Evolutionary conservation across 805 yeast genomes (phyloP).

Genomic region (Pichia kluyveri): DNA sequence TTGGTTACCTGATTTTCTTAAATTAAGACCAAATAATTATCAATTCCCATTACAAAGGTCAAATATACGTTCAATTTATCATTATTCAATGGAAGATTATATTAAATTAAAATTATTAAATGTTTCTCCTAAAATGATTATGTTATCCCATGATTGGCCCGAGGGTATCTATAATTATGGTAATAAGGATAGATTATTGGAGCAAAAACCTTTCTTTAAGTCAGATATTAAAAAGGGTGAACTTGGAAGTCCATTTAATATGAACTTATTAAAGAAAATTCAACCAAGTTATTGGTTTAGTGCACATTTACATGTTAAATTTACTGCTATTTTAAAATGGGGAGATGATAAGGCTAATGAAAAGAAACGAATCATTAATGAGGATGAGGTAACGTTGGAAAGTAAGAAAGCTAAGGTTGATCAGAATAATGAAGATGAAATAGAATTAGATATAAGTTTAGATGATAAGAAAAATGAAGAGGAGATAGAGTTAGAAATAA

Average conservation of each 20-base stretch:
- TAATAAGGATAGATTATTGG: conserved; percentile 37
- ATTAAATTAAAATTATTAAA: conserved; percentile 41
- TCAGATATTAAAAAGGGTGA: conserved; percentile 48
- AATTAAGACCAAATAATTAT: conserved; percentile 27
- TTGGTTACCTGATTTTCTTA: conserved; percentile 40
- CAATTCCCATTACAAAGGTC: conserved; percentile 38
- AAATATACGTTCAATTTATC: conserved; percentile 56
- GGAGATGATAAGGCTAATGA: not conserved
- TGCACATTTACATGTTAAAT: conserved; percentile 80
- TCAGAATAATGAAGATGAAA: conserved; percentile 6
- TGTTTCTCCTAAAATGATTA: conserved; percentile 34
- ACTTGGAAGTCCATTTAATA: conserved; percentile 67
- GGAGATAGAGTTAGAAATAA: no score
- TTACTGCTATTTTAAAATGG: conserved; percentile 35
- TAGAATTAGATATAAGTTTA: conserved; percentile 7
- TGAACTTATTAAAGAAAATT: conserved; percentile 41
- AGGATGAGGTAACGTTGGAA: conserved; percentile 6
- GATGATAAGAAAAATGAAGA: no score
- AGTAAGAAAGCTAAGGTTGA: conserved; percentile 3
- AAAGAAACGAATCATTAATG: conserved; percentile 11
- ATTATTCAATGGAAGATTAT: conserved; percentile 58
- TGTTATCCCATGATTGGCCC: conserved; percentile 94
- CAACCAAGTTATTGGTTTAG: conserved; percentile 76
- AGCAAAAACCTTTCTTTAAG: conserved; percentile 56
- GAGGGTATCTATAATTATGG: conserved; percentile 65